Evolutionary conservation across 805 yeast species (phyloP), one percentile per base, ranked within the genome.

Genomic region (Ogataea sp.): DNA sequence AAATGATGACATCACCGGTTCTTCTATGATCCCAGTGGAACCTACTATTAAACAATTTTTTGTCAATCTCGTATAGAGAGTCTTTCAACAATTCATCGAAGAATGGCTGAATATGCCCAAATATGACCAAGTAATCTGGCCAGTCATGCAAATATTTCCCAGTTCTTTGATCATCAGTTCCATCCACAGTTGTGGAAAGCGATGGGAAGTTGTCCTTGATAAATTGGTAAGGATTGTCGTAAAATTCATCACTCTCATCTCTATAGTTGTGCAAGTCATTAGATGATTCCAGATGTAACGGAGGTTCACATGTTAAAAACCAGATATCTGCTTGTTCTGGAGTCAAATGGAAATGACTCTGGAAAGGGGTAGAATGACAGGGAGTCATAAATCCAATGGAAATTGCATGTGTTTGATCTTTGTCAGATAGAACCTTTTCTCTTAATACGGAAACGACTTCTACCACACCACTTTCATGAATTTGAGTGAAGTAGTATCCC

Each of bases 341-440:
- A 9, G 64, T 56, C 18, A 83, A 62, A 52, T 89, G 95, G 31
- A 93, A 60, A 54, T 83, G 78, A 20, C 93, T 75, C 53, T 87
- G 96, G 79, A 93, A 84, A 2, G 98, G 99, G 0, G 97, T 90
- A 0, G 97, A 89, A 58, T 93, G 99, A 52, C 99, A 93, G 0
- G 99, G 98, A 54, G 89, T 87, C 14, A 93, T 58, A 49, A 93
- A 85, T 0, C 96, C 95, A 23, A 89, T 61, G 1, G 83, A 69
- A 8, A 59, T 44, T 9, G 50, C 26, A 65, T 55, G 18, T 59
- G 43, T 17, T 4, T 6, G n/a, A n/a, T 32, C 27, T 20, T 21
- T 10, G 3, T 16, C n/a, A n/a, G 10, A 28, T 20, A 14, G 39
- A 40, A 55, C 46, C 11, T 45, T 37, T 6, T 51, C 43, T 31